Evolutionary conservation across 2,329 filamentous ascomycete genomes (phyloP).

Genomic region (Calonectria naviculata): DNA sequence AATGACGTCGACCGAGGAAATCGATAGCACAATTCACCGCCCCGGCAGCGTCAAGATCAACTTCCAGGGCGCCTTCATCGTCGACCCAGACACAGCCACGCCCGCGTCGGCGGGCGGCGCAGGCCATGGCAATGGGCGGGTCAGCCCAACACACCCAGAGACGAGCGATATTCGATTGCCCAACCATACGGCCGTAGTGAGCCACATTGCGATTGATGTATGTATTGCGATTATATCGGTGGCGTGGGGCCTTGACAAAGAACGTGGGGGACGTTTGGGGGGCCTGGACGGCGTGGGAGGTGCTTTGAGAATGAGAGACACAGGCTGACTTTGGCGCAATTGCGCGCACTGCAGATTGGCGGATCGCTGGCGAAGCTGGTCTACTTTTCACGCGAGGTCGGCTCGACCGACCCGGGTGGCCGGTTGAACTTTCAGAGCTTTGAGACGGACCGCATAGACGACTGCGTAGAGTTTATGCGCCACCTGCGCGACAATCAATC

Average conservation of each 20-base stretch:
- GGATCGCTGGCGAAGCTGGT: slow-evolving; percentile 96
- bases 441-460: slow-evolving; percentile 93
- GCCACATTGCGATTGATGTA: slow-evolving; percentile 97
- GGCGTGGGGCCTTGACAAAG: slow-evolving; percentile 15
- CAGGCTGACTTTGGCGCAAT: slow-evolving; percentile 26
- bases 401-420: slow-evolving; percentile 83
- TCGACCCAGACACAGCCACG: slow-evolving; percentile 78
- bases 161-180: slow-evolving; percentile 95
- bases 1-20: slow-evolving; percentile 65
- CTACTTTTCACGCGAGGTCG: slow-evolving; percentile 92
- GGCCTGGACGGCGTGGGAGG: not conserved
- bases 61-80: slow-evolving; percentile 95
- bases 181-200: slow-evolving; percentile 94
- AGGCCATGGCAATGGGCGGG: slow-evolving; percentile 57
- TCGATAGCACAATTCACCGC: slow-evolving; percentile 70
- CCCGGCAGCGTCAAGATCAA: slow-evolving; percentile 90
- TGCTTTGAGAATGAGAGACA: slow-evolving; percentile 6
- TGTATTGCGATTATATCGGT: slow-evolving; percentile 48
- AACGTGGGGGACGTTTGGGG: slow-evolving; percentile 1
- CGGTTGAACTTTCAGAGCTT: slow-evolving; percentile 96
- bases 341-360: slow-evolving; percentile 75
- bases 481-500: slow-evolving; percentile 86
- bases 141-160: slow-evolving; percentile 68
- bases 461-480: slow-evolving; percentile 92
- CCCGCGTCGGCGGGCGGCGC: slow-evolving; percentile 53